Base-by-base conservation (phyloP, 192 early-diverging fungal genomes). In the Podila minutissima region DNA sequence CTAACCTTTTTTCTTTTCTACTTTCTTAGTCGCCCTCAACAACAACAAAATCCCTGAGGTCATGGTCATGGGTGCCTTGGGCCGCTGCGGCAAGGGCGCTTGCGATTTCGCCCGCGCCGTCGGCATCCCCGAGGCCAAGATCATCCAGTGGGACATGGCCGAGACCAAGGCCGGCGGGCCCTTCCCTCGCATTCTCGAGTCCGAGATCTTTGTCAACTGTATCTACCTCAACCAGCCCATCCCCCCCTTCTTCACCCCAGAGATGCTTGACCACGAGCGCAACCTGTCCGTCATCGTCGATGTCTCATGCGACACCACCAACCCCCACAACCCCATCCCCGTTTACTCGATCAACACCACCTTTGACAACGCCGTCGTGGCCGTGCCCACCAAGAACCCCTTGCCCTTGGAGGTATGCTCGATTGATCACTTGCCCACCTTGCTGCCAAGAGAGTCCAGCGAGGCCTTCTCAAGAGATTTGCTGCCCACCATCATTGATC, bases 141-240 rank as follows among this genome's bases (percentile, higher is more conserved):
- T 98, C 66, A 83, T 97, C 86, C 87, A 93, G 84, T 99, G 97
- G 97, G 97, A 99, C 74, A 93, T 98, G 83, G 91, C 89, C 58
- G 97, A 99, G 86, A 99, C 97, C 55, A 91, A 90, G 83, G 86
- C 78, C 58, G 97, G 97, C 53, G 97, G 97, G 15, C 97, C 97
- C 59, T 99, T 98, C 88, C 83, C 84, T 41, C 93, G 97, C 84
- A 98, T 99, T 64, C 84, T 94, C 74, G 86, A 91, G 41, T 82
- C 87, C 64, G 96, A 99, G 82, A 94, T 98, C 74, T 99, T 99
- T 87, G 91, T 99, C 92, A 99, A 99, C 91, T 99, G 95, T 89
- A 99, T 99, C 88, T 99, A 99, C 78, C 91, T 99, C 66, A 93
- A 89, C 79, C 83, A 92, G 50, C 88, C 92, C 77, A 99, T 99